Conservation (phyloP, 805 yeast genomes). For the Yarrowia sp. region DNA sequence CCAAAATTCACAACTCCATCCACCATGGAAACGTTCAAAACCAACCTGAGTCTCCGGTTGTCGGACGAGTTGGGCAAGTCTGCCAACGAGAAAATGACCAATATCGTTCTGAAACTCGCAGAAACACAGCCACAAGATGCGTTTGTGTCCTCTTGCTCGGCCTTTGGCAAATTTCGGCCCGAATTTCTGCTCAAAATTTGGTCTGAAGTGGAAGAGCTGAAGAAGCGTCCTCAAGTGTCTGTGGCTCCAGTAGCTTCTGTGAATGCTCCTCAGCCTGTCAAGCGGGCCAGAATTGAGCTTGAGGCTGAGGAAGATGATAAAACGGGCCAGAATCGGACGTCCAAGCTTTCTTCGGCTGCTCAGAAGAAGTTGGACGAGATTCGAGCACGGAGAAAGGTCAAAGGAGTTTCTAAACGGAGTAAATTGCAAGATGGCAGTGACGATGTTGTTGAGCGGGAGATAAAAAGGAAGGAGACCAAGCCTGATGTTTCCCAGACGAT, state of each 20-base stretch:
- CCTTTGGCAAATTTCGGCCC: conserved; percentile 33
- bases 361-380: conserved; percentile 27
- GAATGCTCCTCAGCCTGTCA: background rate
- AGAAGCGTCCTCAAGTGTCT: background rate
- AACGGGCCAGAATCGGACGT: too few species aligned
- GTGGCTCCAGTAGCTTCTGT: background rate
- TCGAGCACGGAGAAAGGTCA: background rate
- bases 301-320: background rate
- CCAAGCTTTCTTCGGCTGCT: conserved; percentile 25
- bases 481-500: background rate
- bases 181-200: conserved; percentile 30
- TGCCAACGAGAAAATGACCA: conserved; percentile 30
- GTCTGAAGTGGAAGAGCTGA: background rate
- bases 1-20: background rate
- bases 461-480: background rate
- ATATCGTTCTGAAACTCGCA: conserved; percentile 30
- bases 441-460: background rate
- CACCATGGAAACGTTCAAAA: conserved; percentile 20
- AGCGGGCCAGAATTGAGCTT: background rate
- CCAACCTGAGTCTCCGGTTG: conserved; percentile 27
- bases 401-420: background rate
- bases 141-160: conserved; percentile 31
- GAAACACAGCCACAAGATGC: conserved; percentile 20
- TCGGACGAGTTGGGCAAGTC: conserved; percentile 30
- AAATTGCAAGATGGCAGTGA: background rate